Percentiles rank a stretch among this genome's conserved stretches.
Conservation (phyloP, 495 filamentous ascomycete genomes). For the Staphylotrichum tortipilum region DNA sequence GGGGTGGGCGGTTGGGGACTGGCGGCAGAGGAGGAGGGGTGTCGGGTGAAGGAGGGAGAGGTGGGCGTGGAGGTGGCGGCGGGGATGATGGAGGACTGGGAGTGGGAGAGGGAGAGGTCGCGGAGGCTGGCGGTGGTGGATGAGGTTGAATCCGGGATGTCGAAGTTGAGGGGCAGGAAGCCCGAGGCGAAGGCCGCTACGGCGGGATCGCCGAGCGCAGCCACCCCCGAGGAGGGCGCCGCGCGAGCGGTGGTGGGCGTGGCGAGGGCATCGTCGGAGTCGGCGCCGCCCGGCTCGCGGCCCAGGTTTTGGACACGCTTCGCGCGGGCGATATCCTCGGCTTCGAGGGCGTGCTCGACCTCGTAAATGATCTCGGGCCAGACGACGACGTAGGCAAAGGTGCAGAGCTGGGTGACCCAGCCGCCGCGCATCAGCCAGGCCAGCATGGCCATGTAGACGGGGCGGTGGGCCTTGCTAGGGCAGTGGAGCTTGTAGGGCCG, state of each 20-base stretch:
- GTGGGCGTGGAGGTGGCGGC: constrained; percentile 5
- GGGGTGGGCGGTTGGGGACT: not conserved
- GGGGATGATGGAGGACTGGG: constrained; percentile 13
- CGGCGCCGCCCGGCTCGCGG: constrained; percentile 10
- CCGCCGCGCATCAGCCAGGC: constrained; percentile 87
- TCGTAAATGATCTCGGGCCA: constrained; percentile 53
- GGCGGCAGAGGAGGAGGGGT: constrained; percentile 2
- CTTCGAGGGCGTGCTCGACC: constrained; percentile 49
- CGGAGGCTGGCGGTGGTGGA: constrained; percentile 19
- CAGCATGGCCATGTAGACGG: constrained; percentile 77
- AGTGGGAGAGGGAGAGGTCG: constrained; percentile 20
- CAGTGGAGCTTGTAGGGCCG: constrained; percentile 72
- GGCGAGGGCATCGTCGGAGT: constrained; percentile 14
- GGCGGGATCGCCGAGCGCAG: constrained; percentile 16
- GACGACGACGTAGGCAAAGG: constrained; percentile 73
- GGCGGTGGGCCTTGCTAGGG: constrained; percentile 81
- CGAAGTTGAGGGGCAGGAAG: constrained; percentile 18
- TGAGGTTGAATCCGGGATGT: constrained; percentile 6
- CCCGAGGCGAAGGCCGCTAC: constrained; percentile 16
- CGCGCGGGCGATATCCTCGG: constrained; percentile 36
- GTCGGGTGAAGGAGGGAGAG: constrained; percentile 9
- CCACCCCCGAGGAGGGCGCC: not conserved
- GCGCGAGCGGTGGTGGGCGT: not conserved
- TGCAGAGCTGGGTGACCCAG: constrained; percentile 85
- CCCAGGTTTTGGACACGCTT: constrained; percentile 17